phyloP scores from a whole-genome alignment of 23 red algal species.

The Gracilariopsis chorda region DNA sequence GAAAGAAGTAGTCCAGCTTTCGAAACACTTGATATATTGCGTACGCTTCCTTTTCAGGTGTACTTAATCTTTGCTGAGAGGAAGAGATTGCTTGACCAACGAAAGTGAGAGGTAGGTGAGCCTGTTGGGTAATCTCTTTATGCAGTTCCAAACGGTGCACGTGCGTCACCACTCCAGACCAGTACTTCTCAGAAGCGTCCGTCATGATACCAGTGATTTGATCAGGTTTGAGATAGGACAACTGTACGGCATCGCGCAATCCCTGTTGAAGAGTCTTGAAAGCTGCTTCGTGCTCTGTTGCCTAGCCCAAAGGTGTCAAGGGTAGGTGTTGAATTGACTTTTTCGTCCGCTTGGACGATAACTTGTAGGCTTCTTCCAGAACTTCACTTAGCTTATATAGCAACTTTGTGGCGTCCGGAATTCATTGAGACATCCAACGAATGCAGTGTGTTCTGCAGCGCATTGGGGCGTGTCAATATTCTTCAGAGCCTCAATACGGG shows the following conservation, averaged over 20 bases:
- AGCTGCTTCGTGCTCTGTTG: neutral
- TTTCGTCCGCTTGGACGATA: neutral
- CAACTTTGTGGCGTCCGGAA: neutral
- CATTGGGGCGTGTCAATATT: neutral
- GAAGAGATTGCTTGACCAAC: neutral
- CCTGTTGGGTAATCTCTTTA: neutral
- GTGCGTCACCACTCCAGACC: neutral
- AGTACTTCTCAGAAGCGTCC: neutral
- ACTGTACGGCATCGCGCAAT: neutral
- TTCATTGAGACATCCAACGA: conserved; percentile 6
- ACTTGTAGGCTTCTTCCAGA: conserved; percentile 1
- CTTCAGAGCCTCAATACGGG: neutral
- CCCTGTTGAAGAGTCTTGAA: conserved; percentile 25
- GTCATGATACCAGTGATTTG: neutral
- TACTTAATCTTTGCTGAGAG: neutral
- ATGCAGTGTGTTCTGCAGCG: conserved; percentile 9
- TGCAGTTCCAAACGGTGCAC: neutral
- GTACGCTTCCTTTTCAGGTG: conserved; percentile 23
- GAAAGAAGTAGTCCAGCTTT: neutral
- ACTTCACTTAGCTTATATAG: neutral
- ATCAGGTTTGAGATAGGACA: neutral
- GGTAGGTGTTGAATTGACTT: neutral
- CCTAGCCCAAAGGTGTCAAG: neutral
- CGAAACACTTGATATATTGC: neutral
- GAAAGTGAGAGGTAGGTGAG: neutral